phyloP scores from a whole-genome alignment of 2,329 filamentous ascomycete genomes.

The Hypoxylon sp. region DNA sequence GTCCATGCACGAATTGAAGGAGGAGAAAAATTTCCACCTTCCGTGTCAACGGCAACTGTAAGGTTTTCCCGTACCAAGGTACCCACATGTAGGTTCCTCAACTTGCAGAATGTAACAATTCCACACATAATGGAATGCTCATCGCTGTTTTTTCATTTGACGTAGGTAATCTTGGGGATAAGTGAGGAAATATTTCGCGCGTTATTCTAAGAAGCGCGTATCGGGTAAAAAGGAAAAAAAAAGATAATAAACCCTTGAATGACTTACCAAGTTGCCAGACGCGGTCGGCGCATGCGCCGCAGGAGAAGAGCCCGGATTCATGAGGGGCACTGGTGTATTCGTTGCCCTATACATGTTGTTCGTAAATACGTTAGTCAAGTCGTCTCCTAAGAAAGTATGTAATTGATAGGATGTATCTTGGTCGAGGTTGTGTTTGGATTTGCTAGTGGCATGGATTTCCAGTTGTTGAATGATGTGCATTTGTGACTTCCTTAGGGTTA shows the following conservation, averaged over 20 bases:
- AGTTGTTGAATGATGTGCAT: slow-evolving; percentile 8
- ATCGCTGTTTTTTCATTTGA: slow-evolving; percentile 5
- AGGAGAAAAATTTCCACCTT: slow-evolving; percentile 39
- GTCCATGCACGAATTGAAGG: slow-evolving; percentile 36
- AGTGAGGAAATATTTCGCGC: background rate
- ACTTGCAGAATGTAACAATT: slow-evolving; percentile 15
- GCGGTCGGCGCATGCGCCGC: slow-evolving; percentile 52
- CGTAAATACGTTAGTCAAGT: slow-evolving; percentile 30
- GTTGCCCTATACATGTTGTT: slow-evolving; percentile 38
- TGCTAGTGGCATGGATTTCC: slow-evolving; percentile 4
- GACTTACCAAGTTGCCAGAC: slow-evolving; percentile 53
- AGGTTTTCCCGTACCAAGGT: slow-evolving; percentile 15
- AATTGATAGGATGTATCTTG: slow-evolving; percentile 10
- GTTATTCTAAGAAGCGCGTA: background rate
- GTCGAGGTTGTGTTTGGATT: slow-evolving; percentile 13
- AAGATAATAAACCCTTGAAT: slow-evolving; percentile 11
- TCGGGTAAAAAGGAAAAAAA: background rate
- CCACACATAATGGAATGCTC: slow-evolving; percentile 21
- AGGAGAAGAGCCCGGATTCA: slow-evolving; percentile 50
- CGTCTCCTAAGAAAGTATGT: background rate
- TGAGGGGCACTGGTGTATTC: slow-evolving; percentile 39
- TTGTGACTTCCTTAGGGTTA: slow-evolving; percentile 8
- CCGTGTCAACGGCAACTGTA: slow-evolving; percentile 18
- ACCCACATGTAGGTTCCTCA: background rate
- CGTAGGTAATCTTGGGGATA: background rate